phyloP scores from a whole-genome alignment of 2,329 filamentous ascomycete genomes.

The Talaromyces albobiverticillius region DNA sequence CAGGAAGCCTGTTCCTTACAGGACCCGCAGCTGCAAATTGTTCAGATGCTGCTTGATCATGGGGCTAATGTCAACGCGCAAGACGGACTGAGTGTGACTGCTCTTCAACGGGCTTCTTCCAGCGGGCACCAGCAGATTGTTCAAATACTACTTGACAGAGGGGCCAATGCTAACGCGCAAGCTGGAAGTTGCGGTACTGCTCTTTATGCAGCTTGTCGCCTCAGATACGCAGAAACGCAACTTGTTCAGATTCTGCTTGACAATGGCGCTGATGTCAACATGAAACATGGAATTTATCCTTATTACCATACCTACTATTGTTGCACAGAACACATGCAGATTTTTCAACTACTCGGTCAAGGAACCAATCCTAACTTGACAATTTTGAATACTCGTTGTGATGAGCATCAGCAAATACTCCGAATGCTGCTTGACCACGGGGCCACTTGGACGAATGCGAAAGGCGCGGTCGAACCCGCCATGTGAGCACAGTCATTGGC shows the following conservation, averaged over 20 bases:
- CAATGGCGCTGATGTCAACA: conserved; percentile 19
- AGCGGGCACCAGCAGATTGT: conserved; percentile 7
- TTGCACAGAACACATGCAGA: background rate
- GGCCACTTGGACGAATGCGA: background rate
- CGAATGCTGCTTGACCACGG: background rate
- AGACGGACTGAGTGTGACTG: background rate
- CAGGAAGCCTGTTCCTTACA: background rate
- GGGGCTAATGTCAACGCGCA: conserved; percentile 2
- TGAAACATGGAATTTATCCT: too few relatives aligned
- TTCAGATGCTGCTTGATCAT: conserved; percentile 7
- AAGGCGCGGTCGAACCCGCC: too few relatives aligned
- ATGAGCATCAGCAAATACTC: background rate
- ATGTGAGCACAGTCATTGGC: too few relatives aligned
- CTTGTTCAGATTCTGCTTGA: conserved; percentile 21
- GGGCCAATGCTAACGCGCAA: conserved; percentile 1
- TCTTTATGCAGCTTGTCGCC: background rate
- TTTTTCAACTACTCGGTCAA: background rate
- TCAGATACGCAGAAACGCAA: background rate
- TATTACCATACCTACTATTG: too few relatives aligned
- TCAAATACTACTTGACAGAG: conserved; percentile 4
- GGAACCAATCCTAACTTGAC: background rate
- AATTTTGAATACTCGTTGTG: background rate
- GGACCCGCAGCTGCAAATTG: conserved; percentile 3
- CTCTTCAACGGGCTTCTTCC: background rate
- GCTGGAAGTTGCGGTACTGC: background rate